These are phyloP conservation scores for Exophiala phaeomuriformis DNA, from an alignment of 2,329 filamentous ascomycete species.

Conservation along the genomic window DNA sequence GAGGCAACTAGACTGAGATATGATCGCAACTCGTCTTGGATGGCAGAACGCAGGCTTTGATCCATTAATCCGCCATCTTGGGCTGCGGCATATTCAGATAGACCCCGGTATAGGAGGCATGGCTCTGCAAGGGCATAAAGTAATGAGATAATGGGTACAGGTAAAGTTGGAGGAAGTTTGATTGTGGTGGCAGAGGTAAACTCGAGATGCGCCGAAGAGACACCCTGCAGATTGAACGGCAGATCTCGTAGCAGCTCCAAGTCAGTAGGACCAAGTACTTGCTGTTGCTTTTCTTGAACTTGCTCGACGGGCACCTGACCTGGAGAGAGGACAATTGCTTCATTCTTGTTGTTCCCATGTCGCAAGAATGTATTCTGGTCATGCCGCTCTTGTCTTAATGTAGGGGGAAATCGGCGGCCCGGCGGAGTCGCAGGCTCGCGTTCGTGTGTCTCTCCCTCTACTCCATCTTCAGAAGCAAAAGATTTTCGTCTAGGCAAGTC, in stretches of 20 bases:
- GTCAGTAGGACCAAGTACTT: conserved; percentile 48
- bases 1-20: conserved; percentile 89
- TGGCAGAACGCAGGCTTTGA: conserved; percentile 83
- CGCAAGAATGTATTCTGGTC: background rate
- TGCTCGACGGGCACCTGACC: background rate
- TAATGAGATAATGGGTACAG: conserved; percentile 75
- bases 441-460: conserved; percentile 6
- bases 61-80: conserved; percentile 76
- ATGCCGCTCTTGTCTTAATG: conserved; percentile 1
- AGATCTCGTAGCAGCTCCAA: conserved; percentile 66
- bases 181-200: conserved; percentile 65
- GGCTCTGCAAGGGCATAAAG: conserved; percentile 87
- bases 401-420: conserved; percentile 2
- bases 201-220: conserved; percentile 76
- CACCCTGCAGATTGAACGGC: conserved; percentile 84
- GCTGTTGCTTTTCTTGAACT: conserved; percentile 5
- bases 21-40: conserved; percentile 74
- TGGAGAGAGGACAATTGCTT: background rate
- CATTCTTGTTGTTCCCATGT: conserved; percentile 4
- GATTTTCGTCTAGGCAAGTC: conserved; percentile 8
- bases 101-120: conserved; percentile 76
- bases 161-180: conserved; percentile 69
- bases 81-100: conserved; percentile 75
- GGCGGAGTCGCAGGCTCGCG: background rate
- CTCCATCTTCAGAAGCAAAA: conserved; percentile 10